A percentile compares a stretch with the other conserved stretches of the same genome.
Conservation (phyloP, 495 filamentous ascomycete species). For the Tricharina praecox region DNA sequence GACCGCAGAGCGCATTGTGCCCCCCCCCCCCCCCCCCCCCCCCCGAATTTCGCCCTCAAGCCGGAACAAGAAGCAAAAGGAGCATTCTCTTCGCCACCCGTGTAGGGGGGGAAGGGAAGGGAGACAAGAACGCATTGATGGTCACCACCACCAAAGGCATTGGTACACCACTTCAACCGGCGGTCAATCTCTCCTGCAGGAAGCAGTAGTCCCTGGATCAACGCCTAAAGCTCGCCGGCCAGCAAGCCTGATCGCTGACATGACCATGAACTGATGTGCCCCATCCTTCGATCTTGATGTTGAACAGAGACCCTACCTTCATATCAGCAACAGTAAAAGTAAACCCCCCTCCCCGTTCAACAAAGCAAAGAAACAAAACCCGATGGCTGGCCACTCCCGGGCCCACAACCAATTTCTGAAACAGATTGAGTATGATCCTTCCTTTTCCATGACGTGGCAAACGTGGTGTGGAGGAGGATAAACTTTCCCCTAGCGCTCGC, state of each 20-base stretch:
- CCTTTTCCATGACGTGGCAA: slow-evolving; percentile 27
- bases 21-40: no score
- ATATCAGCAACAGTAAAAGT: neutral
- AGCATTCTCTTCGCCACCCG: no score
- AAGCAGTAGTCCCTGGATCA: neutral
- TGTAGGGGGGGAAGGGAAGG: no score
- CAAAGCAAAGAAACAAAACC: neutral
- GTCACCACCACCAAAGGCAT: neutral
- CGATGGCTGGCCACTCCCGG: neutral
- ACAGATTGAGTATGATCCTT: slow-evolving; percentile 5
- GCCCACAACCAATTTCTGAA: neutral
- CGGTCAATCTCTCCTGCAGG: neutral
- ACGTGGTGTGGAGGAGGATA: slow-evolving; percentile 24
- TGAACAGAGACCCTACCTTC: neutral
- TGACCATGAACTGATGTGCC: neutral
- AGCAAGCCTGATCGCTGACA: neutral
- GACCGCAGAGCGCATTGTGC: no score
- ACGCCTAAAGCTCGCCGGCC: neutral
- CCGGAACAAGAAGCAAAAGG: no score
- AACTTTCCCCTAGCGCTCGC: slow-evolving; percentile 25
- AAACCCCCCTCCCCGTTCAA: neutral
- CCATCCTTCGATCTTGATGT: slow-evolving; percentile 1
- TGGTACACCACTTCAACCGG: neutral
- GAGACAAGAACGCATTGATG: neutral
- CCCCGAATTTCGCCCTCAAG: no score